phyloP scores from a whole-genome alignment of 2,329 filamentous ascomycete species.

The Ascochyta pisi region DNA sequence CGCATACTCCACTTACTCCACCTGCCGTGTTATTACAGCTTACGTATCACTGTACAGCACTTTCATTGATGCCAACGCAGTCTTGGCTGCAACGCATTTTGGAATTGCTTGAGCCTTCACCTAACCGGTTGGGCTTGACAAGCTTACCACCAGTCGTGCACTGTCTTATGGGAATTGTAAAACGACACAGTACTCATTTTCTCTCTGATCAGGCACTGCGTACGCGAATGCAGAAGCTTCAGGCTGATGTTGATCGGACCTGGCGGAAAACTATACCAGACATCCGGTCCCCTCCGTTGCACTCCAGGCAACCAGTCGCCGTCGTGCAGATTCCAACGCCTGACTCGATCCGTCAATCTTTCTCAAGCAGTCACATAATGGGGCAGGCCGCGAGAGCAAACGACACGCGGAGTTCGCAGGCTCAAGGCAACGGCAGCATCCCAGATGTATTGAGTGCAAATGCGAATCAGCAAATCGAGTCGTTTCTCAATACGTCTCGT shows the following conservation, averaged over 20 bases:
- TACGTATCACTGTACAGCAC: slow-evolving; percentile 33
- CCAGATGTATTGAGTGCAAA: slow-evolving; percentile 14
- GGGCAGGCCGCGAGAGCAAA: slow-evolving; percentile 2
- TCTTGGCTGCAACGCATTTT: slow-evolving; percentile 26
- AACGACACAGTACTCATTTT: slow-evolving; percentile 21
- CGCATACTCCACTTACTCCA: slow-evolving; percentile 28
- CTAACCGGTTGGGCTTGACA: slow-evolving; percentile 29
- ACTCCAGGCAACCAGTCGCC: slow-evolving; percentile 9
- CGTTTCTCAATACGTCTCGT: slow-evolving; percentile 4
- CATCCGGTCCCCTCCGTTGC: slow-evolving; percentile 3
- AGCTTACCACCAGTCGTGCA: slow-evolving; percentile 39
- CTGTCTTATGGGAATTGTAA: slow-evolving; percentile 33
- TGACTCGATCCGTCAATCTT: slow-evolving; percentile 27
- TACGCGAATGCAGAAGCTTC: slow-evolving; percentile 28
- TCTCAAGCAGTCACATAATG: slow-evolving; percentile 7
- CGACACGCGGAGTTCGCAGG: not conserved
- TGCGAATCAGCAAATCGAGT: slow-evolving; percentile 13
- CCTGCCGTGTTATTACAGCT: slow-evolving; percentile 39
- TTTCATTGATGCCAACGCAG: slow-evolving; percentile 32
- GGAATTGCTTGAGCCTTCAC: slow-evolving; percentile 35
- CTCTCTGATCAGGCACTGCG: slow-evolving; percentile 23
- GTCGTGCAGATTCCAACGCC: slow-evolving; percentile 26
- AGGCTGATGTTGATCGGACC: slow-evolving; percentile 17
- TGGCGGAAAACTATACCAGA: slow-evolving; percentile 19
- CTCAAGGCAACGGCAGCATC: slow-evolving; percentile 19